Evolutionary conservation across 164 flowering plant species (phyloP).

Genomic region (Platanus orientalis): DNA sequence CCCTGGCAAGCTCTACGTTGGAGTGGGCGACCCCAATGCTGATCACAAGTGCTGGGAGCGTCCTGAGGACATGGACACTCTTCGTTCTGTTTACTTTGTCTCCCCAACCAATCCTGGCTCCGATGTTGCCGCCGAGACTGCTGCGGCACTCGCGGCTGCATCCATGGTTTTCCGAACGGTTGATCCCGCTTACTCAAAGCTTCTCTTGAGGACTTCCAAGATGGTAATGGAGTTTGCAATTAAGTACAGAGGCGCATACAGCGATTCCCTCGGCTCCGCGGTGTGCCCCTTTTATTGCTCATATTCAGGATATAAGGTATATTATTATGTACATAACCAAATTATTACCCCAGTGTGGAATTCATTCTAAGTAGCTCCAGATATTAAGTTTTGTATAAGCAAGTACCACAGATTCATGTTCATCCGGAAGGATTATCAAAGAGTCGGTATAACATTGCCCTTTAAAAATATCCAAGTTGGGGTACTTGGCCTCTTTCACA

Average conservation of each 20-base stretch:
- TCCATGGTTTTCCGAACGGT: slow-evolving; percentile 58
- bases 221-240: slow-evolving; percentile 62
- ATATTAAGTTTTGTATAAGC: no score
- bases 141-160: slow-evolving; percentile 86
- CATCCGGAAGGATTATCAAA: no score
- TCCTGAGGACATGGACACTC: slow-evolving; percentile 88
- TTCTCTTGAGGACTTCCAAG: slow-evolving; percentile 54
- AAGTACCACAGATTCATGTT: no score
- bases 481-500: no score
- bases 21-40: slow-evolving; percentile 74
- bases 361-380: no score
- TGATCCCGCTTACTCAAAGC: slow-evolving; percentile 48
- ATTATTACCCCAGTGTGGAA: no score
- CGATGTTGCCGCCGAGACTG: slow-evolving; percentile 85
- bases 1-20: slow-evolving; percentile 70
- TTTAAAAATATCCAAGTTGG: no score
- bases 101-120: slow-evolving; percentile 66
- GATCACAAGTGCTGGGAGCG: slow-evolving; percentile 94
- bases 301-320: slow-evolving; percentile 81
- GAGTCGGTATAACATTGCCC: no score
- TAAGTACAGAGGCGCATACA: slow-evolving; percentile 62
- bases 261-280: slow-evolving; percentile 62
- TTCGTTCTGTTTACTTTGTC: slow-evolving; percentile 53
- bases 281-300: slow-evolving; percentile 96
- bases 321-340: no score